Evolutionary conservation across 495 filamentous ascomycete species (phyloP).

Genomic region (Xylaria castorea): DNA sequence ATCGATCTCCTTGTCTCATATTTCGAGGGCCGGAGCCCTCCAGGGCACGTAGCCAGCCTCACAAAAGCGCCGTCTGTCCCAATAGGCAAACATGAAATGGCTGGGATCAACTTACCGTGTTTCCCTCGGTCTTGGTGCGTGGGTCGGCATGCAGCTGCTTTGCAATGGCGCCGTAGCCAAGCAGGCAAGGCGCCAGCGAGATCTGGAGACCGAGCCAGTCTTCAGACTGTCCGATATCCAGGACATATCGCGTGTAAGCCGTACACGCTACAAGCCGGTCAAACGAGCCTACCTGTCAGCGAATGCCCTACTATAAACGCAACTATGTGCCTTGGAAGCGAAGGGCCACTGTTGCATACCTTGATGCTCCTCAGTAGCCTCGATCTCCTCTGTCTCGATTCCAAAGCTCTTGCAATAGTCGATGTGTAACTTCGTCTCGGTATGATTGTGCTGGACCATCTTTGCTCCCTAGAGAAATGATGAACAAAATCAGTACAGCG

Average conservation of each 20-base stretch:
- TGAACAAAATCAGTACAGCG: not conserved
- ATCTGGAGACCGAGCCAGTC: constrained; percentile 86
- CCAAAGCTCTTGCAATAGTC: constrained; percentile 82
- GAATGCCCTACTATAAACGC: not conserved
- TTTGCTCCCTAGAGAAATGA: constrained; percentile 60
- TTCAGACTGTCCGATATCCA: constrained; percentile 86
- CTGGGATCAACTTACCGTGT: constrained; percentile 43
- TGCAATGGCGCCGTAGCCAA: constrained; percentile 85
- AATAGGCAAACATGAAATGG: not conserved
- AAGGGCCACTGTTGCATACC: constrained; percentile 54
- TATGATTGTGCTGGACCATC: constrained; percentile 75
- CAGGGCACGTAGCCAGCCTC: not conserved
- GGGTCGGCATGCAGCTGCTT: constrained; percentile 65
- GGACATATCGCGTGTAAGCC: constrained; percentile 79
- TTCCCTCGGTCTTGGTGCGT: constrained; percentile 65
- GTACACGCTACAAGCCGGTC: constrained; percentile 62
- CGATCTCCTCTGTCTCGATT: constrained; percentile 76
- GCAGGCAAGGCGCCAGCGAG: constrained; percentile 81
- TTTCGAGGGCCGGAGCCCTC: not conserved
- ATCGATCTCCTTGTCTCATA: not conserved
- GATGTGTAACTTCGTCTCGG: constrained; percentile 81
- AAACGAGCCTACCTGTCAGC: not conserved
- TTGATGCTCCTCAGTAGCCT: constrained; percentile 72
- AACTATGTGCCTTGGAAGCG: not conserved
- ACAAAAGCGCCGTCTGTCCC: not conserved